Conservation (phyloP, 2,329 filamentous ascomycete species). For the Verticillium nonalfalfae region DNA sequence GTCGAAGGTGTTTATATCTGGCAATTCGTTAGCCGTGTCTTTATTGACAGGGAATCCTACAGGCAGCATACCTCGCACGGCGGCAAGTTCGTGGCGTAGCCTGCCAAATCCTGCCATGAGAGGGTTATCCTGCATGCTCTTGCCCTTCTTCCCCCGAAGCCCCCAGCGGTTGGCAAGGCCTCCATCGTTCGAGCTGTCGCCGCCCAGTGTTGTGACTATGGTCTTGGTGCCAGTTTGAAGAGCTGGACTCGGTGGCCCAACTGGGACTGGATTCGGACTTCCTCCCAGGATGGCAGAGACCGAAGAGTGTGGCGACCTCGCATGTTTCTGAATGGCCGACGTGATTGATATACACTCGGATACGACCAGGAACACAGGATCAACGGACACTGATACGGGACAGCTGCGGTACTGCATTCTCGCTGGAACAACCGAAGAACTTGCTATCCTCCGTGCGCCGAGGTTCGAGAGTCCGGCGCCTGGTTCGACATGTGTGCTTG, state of each 20-base stretch:
- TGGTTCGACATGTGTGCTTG: background rate
- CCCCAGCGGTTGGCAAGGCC: constrained; percentile 83
- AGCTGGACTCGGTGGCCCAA: constrained; percentile 39
- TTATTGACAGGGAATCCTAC: background rate
- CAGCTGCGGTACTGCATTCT: constrained; percentile 55
- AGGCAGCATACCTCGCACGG: constrained; percentile 62
- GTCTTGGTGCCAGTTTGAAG: constrained; percentile 34
- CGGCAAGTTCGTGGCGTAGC: constrained; percentile 79
- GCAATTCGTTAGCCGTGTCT: constrained; percentile 15
- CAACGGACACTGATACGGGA: constrained; percentile 73
- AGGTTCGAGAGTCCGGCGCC: constrained; percentile 1
- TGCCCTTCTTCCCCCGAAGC: constrained; percentile 86
- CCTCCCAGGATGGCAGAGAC: constrained; percentile 93
- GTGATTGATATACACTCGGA: constrained; percentile 99
- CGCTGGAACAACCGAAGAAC: constrained; percentile 19
- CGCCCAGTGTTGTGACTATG: constrained; percentile 23
- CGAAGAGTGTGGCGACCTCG: constrained; percentile 90
- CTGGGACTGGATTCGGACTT: constrained; percentile 50
- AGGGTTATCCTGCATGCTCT: constrained; percentile 96
- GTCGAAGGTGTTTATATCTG: constrained; percentile 84
- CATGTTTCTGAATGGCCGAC: constrained; percentile 95
- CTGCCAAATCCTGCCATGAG: constrained; percentile 92
- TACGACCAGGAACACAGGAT: constrained; percentile 87
- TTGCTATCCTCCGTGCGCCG: constrained; percentile 14
- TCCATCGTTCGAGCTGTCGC: constrained; percentile 43